Base-by-base conservation (phyloP, 83 land plant species). In the Diphasiastrum complanatum region DNA sequence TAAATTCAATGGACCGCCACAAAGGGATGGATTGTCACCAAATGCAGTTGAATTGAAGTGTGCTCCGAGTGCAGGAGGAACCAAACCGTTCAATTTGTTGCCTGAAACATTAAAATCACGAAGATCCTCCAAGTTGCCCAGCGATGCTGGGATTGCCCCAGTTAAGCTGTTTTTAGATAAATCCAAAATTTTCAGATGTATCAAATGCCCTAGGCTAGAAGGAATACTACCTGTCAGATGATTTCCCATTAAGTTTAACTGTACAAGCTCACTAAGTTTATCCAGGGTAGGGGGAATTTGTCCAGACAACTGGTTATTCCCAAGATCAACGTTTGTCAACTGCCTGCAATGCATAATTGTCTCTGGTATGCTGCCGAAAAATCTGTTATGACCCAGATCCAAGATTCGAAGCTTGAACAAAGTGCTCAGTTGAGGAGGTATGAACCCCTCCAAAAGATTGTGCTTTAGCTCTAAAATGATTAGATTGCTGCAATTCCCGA, bases 381-480 rank as follows among this genome's bases (percentile, higher is more conserved):
- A 68, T 18, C 36, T 26, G 48, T 85, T 85, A 30, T 51, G 47
- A 2, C 73, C 46, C 5, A 85, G 73, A 48, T 85, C 79, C 51
- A 85, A 36, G 29, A 46, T 25, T 25, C 65, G 64, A 47, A 79
- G 36, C 34, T 77, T 58, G 53, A 54, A 33, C 11, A 85, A 61
- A 64, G 79, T 82, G 61, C 83, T 75, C 24, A 85, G 75, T 5
- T 79, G 83, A 41, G 79, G 77, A 24, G 90, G 90, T 22, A 85
- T 71, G 30, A 56, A n/a, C n/a, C n/a, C n/a, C n/a, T n/a, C n/a
- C n/a, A n/a, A n/a, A n/a, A n/a, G n/a, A n/a, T n/a, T n/a, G n/a
- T n/a, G n/a, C n/a, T n/a, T n/a, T n/a, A n/a, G n/a, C n/a, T n/a
- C n/a, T n/a, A n/a, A n/a, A n/a, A n/a, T n/a, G n/a, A n/a, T n/a